Evolutionary conservation across 2,329 filamentous ascomycete genomes (phyloP), one percentile per base, ranked within the genome.

Genomic region (Penicillium sp.): DNA sequence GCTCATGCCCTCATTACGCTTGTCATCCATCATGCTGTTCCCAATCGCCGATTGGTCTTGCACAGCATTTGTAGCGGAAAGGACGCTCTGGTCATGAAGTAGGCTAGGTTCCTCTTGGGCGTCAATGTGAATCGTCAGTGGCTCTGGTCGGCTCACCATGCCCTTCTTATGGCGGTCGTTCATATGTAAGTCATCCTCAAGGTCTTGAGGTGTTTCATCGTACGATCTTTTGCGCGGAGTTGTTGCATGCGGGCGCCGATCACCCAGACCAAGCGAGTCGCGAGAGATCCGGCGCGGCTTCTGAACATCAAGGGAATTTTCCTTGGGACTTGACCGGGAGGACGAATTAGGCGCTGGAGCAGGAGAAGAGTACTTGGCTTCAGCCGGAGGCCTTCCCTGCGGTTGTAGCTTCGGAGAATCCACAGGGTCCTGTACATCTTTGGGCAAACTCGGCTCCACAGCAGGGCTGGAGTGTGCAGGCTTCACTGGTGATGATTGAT

Each of bases 1-100:
- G 56, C 71, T 73, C 70, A 73, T 73, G 35, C 68, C 69, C 53
- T 74, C 71, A 28, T 73, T 67, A 14, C 58, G 61, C 11, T 57
- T 67, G 22, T 72, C 69, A 30, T 72, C 66, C 39, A 72, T 62
- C 42, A 67, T 61, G 42, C 68, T 72, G 45, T 63, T 65, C 30
- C 56, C 66, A 16, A 67, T 62, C n/a, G 51, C 42, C 28, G 59
- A 61, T 11, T 43, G 52, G 30, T 60, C 54, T 10, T 57, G 49
- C 1, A 39, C 41, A n/a, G 41, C 44, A 40, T 52, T 53, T 2
- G 35, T 12, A 35, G 45, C 44, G 11, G 59, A 59, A 10, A 49
- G 34, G 7, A 54, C 18, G 34, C 50, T 58, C 40, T 55, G 55
- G 13, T 63, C 59, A 38, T 59, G 50, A 10, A 54, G 46, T 16